Evolutionary conservation across 345 rosid genomes (phyloP), one percentile per base, ranked within the genome.

Genomic region (Rubroshorea leprosula): DNA sequence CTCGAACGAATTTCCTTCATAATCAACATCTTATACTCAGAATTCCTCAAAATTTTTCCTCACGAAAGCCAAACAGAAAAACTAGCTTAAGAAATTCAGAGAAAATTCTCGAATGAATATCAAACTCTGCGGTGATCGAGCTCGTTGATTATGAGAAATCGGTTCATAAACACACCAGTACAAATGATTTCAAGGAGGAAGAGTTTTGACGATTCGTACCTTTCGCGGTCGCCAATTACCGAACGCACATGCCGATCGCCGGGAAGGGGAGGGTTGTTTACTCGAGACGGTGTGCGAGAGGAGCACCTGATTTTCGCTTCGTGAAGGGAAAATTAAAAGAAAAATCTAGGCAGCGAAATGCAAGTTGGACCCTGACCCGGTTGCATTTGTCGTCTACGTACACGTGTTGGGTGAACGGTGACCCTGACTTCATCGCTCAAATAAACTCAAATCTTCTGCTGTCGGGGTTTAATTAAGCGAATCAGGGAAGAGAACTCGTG

Each of bases 251-350:
- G 22, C 18, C 5, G 63, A 62, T 67, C 63, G 49, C 47, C 69
- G 67, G 35, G 8, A 54, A 18, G 64, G 10, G 54, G 41, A 21
- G 26, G 45, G 21, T 6, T 26, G 16, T 62, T 24, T 13, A 35
- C 12, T 35, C 16, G 69, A 52, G 60, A 44, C 55, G 56, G 69
- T 64, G 72, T 17, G 71, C 1, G 41, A 39, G 72, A 72, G 82
- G 68, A 72, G 72, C 80, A 77, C 70, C 66, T 31, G 89, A 82
- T 58, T 61, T 59, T 65, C 51, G 31, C 68, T 16, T 65, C 27
- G 23, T 13, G 55, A 54, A 22, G 29, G 29, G 50, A 20, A 65
- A 53, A 59, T 51, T 31, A 39, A 55, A 62, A 35, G 73, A 53
- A 58, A 69, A n/a, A n/a, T n/a, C n/a, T n/a, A n/a, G n/a, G n/a